These are phyloP conservation scores for Oenanthe sinensis DNA, from an alignment of 129 eudicot genomes.

Conservation along the genomic window DNA sequence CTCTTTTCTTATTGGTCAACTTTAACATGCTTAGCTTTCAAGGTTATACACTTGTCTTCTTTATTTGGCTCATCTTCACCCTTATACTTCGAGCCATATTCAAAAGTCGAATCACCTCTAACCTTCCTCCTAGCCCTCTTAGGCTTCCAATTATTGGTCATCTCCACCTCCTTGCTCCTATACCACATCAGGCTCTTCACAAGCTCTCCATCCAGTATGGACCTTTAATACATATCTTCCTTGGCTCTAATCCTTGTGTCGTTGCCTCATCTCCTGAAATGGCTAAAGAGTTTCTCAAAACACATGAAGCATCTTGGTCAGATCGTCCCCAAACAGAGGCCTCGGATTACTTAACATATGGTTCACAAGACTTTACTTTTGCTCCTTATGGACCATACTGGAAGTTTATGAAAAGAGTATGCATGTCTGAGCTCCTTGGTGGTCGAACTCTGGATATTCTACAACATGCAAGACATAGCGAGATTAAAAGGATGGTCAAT, in stretches of 20 bases:
- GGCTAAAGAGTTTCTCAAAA: conserved; percentile 51
- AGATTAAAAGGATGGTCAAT: conserved; percentile 23
- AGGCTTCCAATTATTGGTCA: conserved; percentile 57
- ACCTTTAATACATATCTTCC: conserved; percentile 32
- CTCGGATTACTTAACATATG: conserved; percentile 45
- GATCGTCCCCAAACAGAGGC: conserved; percentile 38
- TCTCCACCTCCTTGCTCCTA: conserved; percentile 54
- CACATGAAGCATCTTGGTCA: conserved; percentile 36
- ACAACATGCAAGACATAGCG: conserved; percentile 37
- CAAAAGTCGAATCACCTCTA: conserved; percentile 11
- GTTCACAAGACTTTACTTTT: conserved; percentile 56
- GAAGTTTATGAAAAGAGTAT: conserved; percentile 58
- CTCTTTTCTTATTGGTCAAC: background rate
- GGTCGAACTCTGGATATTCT: conserved; percentile 39
- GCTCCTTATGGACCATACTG: conserved; percentile 65
- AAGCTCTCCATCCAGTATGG: conserved; percentile 41
- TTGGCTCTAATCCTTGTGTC: conserved; percentile 47
- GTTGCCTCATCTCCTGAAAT: conserved; percentile 63
- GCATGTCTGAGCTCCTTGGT: conserved; percentile 52
- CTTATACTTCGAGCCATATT: conserved; percentile 11
- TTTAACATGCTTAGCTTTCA: background rate
- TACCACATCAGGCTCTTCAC: conserved; percentile 62
- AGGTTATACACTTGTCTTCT: background rate
- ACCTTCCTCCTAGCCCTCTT: conserved; percentile 50
- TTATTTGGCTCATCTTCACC: background rate